phyloP scores from a whole-genome alignment of 371 early-diverging fungal species.

The Batkoa obscura region DNA sequence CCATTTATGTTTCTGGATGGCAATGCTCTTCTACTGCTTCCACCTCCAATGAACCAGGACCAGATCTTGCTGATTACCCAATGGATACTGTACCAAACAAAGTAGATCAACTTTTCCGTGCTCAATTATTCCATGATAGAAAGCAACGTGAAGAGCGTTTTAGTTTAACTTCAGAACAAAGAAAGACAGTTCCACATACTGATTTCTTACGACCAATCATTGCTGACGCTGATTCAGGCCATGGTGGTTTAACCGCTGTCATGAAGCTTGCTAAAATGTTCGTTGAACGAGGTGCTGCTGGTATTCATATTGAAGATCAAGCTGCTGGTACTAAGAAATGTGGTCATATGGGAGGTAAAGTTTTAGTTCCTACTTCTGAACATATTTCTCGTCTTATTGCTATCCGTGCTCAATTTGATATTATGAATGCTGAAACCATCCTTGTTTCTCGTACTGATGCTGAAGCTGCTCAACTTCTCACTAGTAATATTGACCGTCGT shows the following conservation, averaged over 20 bases:
- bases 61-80: conserved; percentile 97
- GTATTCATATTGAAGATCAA: conserved; percentile 88
- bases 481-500: conserved; percentile 87
- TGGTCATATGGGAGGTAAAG: conserved; percentile 98
- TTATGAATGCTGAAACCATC: conserved; percentile 92
- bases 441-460: conserved; percentile 93
- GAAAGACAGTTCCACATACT: conserved; percentile 48
- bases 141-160: conserved; percentile 85
- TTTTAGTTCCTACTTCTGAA: conserved; percentile 88
- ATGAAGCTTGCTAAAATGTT: conserved; percentile 89
- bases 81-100: conserved; percentile 98
- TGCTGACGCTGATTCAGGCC: conserved; percentile 96
- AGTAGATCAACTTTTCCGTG: conserved; percentile 95
- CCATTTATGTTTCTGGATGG: conserved; percentile 96
- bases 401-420: conserved; percentile 90
- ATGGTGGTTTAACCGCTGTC: conserved; percentile 80
- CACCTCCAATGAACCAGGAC: conserved; percentile 94
- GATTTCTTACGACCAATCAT: conserved; percentile 92
- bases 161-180: conserved; percentile 37
- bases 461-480: conserved; percentile 91
- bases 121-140: conserved; percentile 95
- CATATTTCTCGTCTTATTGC: conserved; percentile 95
- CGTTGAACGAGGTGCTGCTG: conserved; percentile 81
- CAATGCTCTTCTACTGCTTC: conserved; percentile 96
- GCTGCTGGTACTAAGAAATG: conserved; percentile 95